phyloP scores from a whole-genome alignment of 2,329 filamentous ascomycete species.

The Esteya vermicola region DNA sequence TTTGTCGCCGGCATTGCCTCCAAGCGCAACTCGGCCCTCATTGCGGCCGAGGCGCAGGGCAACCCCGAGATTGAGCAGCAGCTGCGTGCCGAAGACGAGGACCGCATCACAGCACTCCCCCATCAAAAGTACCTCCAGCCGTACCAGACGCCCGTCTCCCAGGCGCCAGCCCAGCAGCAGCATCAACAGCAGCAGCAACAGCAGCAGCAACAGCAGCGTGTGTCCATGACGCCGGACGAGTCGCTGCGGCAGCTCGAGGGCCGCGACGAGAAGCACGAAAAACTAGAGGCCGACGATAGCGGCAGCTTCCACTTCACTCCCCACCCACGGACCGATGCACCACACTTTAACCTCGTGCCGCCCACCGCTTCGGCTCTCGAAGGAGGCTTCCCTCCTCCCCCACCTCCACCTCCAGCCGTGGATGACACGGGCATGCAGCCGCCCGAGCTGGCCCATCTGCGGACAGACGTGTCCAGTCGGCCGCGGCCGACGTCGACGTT shows the following conservation, averaged over 20 bases:
- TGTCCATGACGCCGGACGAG: conserved; percentile 23
- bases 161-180: conserved; percentile 9
- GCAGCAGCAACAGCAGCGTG: conserved; percentile 11
- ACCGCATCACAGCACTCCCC: conserved; percentile 70
- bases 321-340: conserved; percentile 29
- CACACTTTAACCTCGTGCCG: conserved; percentile 46
- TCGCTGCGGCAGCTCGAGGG: conserved; percentile 35
- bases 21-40: conserved; percentile 73
- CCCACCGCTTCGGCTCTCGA: neutral
- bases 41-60: conserved; percentile 66
- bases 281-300: conserved; percentile 6
- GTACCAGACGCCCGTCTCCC: conserved; percentile 26
- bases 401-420: conserved; percentile 4
- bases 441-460: conserved; percentile 43
- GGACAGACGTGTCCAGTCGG: conserved; percentile 25
- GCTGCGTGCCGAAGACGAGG: conserved; percentile 69
- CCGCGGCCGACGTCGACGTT: conserved; percentile 40
- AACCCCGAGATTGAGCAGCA: conserved; percentile 68
- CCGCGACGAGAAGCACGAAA: conserved; percentile 17
- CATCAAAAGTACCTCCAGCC: conserved; percentile 49
- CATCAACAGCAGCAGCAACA: neutral
- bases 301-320: conserved; percentile 42
- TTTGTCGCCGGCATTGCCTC: conserved; percentile 77
- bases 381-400: conserved; percentile 1
- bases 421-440: conserved; percentile 17